A percentile compares a stretch with the other conserved stretches of the same genome.
Conservation (phyloP, 148 eudicot genomes). For the Vaccinium macrocarpon region DNA sequence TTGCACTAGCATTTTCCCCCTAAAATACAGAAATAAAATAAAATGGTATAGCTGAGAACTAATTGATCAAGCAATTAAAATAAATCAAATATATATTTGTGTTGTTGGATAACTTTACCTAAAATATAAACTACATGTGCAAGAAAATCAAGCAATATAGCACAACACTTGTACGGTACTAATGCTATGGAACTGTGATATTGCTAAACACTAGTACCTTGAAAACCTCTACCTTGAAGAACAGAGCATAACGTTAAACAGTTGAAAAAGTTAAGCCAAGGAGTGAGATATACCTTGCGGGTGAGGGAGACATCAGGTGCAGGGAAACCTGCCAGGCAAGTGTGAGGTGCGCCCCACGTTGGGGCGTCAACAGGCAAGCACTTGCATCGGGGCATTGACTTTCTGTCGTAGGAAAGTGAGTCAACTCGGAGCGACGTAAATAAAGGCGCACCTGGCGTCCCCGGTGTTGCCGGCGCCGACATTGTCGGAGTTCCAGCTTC, state of each 20-base stretch:
- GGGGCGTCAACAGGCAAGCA: slow-evolving; percentile 61
- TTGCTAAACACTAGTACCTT: too few species aligned
- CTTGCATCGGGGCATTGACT: slow-evolving; percentile 80
- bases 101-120: too few species aligned
- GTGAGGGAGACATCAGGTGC: slow-evolving; percentile 81
- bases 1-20: background rate
- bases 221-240: too few species aligned
- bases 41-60: too few species aligned
- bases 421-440: slow-evolving; percentile 55
- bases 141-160: too few species aligned
- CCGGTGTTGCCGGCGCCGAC: slow-evolving; percentile 67
- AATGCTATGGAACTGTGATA: too few species aligned
- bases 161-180: too few species aligned
- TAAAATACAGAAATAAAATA: background rate
- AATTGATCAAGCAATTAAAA: too few species aligned
- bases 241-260: background rate
- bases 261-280: background rate
- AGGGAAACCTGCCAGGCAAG: slow-evolving; percentile 65
- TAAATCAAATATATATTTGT: too few species aligned
- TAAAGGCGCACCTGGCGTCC: slow-evolving; percentile 65
- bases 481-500: slow-evolving; percentile 40
- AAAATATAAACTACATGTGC: too few species aligned
- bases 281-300: slow-evolving; percentile 54
- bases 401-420: slow-evolving; percentile 72
- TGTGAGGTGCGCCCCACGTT: slow-evolving; percentile 52